A percentile compares a stretch with the other conserved stretches of the same genome.
Conservation (phyloP, 495 filamentous ascomycete genomes). For the Penicillium bovifimosum region DNA sequence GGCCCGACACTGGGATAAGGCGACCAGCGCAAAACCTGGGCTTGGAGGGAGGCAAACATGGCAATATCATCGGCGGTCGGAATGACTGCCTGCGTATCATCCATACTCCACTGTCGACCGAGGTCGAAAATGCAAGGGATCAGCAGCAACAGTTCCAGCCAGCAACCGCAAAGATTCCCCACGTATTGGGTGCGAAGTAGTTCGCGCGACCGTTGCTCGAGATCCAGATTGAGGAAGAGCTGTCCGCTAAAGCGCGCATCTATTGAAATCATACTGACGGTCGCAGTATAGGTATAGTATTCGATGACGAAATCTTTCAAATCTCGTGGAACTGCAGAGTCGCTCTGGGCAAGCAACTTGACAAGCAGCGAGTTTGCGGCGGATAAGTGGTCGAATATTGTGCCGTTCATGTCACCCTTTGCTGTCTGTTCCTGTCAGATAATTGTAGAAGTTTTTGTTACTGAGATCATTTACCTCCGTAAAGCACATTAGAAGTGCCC, state of each 20-base stretch:
- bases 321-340: slow-evolving; percentile 30
- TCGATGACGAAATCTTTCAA: slow-evolving; percentile 37
- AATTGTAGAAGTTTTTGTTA: background rate
- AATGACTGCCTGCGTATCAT: slow-evolving; percentile 13
- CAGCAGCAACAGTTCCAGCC: slow-evolving; percentile 31
- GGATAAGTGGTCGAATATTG: slow-evolving; percentile 34
- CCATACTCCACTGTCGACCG: slow-evolving; percentile 37
- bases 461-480: slow-evolving; percentile 26
- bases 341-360: slow-evolving; percentile 29
- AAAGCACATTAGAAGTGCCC: slow-evolving; percentile 36
- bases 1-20: slow-evolving; percentile 27
- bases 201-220: slow-evolving; percentile 31
- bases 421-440: slow-evolving; percentile 25
- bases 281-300: slow-evolving; percentile 37
- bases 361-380: slow-evolving; percentile 31
- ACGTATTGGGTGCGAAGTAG: slow-evolving; percentile 28
- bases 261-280: slow-evolving; percentile 42
- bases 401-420: slow-evolving; percentile 37
- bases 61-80: slow-evolving; percentile 35
- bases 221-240: slow-evolving; percentile 32
- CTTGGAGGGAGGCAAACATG: slow-evolving; percentile 37
- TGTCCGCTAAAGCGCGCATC: slow-evolving; percentile 32
- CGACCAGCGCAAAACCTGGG: slow-evolving; percentile 31
- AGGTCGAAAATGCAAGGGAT: slow-evolving; percentile 37
- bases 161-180: slow-evolving; percentile 35